Base-by-base conservation (phyloP, 495 filamentous ascomycete species). In the Xylaria acuta region DNA sequence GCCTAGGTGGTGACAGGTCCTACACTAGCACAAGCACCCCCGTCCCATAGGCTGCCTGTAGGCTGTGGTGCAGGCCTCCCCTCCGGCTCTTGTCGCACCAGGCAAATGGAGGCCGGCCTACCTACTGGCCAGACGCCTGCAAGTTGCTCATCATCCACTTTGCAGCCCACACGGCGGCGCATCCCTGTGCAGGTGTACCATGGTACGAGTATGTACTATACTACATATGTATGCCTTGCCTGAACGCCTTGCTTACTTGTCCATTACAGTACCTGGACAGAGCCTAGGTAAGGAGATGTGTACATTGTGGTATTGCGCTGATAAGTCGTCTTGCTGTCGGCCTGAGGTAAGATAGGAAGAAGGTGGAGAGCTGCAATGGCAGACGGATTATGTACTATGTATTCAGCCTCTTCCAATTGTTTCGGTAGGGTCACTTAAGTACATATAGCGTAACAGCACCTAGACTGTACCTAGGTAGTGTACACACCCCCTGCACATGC, bases 211-310 rank as follows among this genome's bases (percentile, higher is more conserved):
- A n/a, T n/a, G n/a, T n/a, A n/a, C n/a, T n/a, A n/a, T n/a, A n/a
- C n/a, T n/a, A n/a, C n/a, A n/a, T n/a, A 34, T 32, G 54, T 59
- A 36, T 60, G 58, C 58, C 58, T 60, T 38, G 58, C 34, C 32
- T 64, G 60, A 27, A 30, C 60, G 60, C 60, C 60, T 65, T 65
- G 40, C 41, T 47, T 65, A 65, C 63, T 27, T 58, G 34, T 34
- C 14, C 51, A 54, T n/a, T 25, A n/a, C 56, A 58, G 2, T 60
- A 18, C 18, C 6, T 22, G 5, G 58, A 38, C 36, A 20, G 30
- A 59, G 27, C 22, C 22, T 27, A 9, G 22, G n/a, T 25, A 56
- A 56, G 9, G 6, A 32, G 53, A 16, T 56, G 27, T 32, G 53
- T 56, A 56, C 53, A 56, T 30, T 11, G 12, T 30, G 27, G 11